phyloP scores from a whole-genome alignment of 2,329 filamentous ascomycete genomes.

The Pyrenophora graminea region DNA sequence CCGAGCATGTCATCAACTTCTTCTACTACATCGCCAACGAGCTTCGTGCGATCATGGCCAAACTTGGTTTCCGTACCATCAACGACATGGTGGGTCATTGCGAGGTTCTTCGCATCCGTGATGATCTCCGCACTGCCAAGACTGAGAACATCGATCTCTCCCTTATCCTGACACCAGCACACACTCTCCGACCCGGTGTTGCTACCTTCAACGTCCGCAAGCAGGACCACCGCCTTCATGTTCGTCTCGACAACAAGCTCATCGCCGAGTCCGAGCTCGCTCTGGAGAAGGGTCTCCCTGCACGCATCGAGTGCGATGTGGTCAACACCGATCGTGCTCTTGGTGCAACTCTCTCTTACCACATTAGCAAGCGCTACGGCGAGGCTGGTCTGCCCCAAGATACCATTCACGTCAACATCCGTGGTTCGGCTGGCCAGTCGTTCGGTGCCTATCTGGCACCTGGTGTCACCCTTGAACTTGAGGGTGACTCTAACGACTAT shows the following conservation, averaged over 20 bases:
- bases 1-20: conserved; percentile 98
- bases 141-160: conserved; percentile 92
- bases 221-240: conserved; percentile 92
- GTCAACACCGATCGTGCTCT: conserved; percentile 95
- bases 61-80: conserved; percentile 89
- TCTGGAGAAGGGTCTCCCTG: conserved; percentile 90
- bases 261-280: conserved; percentile 95
- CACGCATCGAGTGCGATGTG: conserved; percentile 91
- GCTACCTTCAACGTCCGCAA: conserved; percentile 98
- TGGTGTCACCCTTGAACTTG: conserved; percentile 90
- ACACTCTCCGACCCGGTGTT: conserved; percentile 90
- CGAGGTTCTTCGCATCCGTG: conserved; percentile 81
- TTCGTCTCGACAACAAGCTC: conserved; percentile 93
- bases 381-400: conserved; percentile 87
- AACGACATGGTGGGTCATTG: conserved; percentile 98
- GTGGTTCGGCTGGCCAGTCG: conserved; percentile 93
- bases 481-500: conserved; percentile 96
- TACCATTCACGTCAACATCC: conserved; percentile 94
- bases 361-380: conserved; percentile 90
- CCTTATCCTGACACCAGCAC: conserved; percentile 90
- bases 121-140: conserved; percentile 86
- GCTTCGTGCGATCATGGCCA: conserved; percentile 94
- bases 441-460: conserved; percentile 94
- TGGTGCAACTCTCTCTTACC: conserved; percentile 92
- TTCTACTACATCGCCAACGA: conserved; percentile 98